Evolutionary conservation across 2,329 filamentous ascomycete species (phyloP).

Genomic region (Alternaria novae-zelandiae): DNA sequence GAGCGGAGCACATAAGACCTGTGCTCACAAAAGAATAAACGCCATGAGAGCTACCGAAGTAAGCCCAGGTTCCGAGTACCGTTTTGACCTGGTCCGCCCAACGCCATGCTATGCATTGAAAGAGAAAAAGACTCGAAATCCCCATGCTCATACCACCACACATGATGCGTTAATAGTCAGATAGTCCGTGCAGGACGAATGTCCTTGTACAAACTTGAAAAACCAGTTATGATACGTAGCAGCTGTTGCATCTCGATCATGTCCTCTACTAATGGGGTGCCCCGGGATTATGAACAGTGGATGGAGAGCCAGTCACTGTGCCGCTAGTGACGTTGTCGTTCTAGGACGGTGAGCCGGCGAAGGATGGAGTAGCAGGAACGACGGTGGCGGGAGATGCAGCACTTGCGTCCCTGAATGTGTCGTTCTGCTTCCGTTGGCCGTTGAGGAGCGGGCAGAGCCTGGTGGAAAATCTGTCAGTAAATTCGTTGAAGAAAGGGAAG

Average conservation of each 20-base stretch:
- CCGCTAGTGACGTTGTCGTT: neutral
- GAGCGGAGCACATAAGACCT: neutral
- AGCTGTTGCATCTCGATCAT: neutral
- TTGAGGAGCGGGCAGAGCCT: constrained; percentile 50
- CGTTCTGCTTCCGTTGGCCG: constrained; percentile 47
- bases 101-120: constrained; percentile 2
- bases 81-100: neutral
- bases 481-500: neutral
- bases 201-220: neutral
- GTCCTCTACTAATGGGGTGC: neutral
- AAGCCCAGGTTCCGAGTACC: neutral
- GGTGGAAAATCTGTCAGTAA: constrained; percentile 23
- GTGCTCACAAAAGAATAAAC: neutral
- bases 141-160: neutral
- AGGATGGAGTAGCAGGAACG: constrained; percentile 20
- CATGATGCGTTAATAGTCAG: neutral
- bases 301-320: neutral
- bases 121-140: neutral
- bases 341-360: constrained; percentile 17
- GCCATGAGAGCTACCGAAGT: neutral
- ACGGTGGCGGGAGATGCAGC: constrained; percentile 33
- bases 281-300: neutral
- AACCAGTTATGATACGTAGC: neutral
- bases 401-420: constrained; percentile 45
- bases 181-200: neutral